A percentile compares a stretch with the other conserved stretches of the same genome.
Conservation (phyloP, 2,329 filamentous ascomycete species). For the Thermochaetoides dissita region DNA sequence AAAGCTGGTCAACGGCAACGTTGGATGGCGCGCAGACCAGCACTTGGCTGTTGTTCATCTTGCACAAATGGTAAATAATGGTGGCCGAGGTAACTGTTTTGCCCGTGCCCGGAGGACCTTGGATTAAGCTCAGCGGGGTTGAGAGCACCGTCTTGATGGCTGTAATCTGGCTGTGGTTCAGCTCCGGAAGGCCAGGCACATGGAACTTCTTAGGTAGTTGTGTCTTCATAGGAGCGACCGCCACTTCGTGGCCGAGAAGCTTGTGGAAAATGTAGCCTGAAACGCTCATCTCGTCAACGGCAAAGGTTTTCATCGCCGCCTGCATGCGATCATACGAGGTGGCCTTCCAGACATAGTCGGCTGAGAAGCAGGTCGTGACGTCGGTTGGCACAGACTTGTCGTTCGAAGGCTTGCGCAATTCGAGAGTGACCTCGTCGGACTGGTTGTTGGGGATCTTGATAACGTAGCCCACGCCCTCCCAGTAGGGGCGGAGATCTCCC, state of each 20-base stretch:
- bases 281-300: slow-evolving; percentile 93
- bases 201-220: slow-evolving; percentile 94
- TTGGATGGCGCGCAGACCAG: slow-evolving; percentile 95
- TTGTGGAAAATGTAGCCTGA: slow-evolving; percentile 98
- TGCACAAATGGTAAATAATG: slow-evolving; percentile 94
- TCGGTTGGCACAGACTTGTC: slow-evolving; percentile 94
- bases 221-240: slow-evolving; percentile 87
- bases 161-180: slow-evolving; percentile 91
- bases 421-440: slow-evolving; percentile 91
- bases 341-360: slow-evolving; percentile 98
- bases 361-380: slow-evolving; percentile 93
- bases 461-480: slow-evolving; percentile 97
- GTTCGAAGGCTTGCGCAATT: slow-evolving; percentile 84
- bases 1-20: slow-evolving; percentile 95
- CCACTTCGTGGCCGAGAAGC: slow-evolving; percentile 86
- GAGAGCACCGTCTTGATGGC: slow-evolving; percentile 92
- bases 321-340: slow-evolving; percentile 99
- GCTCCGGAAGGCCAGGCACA: slow-evolving; percentile 80
- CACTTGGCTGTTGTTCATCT: slow-evolving; percentile 87
- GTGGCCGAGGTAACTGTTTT: slow-evolving; percentile 98
- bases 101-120: slow-evolving; percentile 90
- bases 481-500: slow-evolving; percentile 77
- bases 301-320: slow-evolving; percentile 97
- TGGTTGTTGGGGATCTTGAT: slow-evolving; percentile 99
- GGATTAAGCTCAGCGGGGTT: slow-evolving; percentile 87